Evolutionary conservation across 176 grass and related monocot genomes (phyloP).

Genomic region (Zea luxurians): DNA sequence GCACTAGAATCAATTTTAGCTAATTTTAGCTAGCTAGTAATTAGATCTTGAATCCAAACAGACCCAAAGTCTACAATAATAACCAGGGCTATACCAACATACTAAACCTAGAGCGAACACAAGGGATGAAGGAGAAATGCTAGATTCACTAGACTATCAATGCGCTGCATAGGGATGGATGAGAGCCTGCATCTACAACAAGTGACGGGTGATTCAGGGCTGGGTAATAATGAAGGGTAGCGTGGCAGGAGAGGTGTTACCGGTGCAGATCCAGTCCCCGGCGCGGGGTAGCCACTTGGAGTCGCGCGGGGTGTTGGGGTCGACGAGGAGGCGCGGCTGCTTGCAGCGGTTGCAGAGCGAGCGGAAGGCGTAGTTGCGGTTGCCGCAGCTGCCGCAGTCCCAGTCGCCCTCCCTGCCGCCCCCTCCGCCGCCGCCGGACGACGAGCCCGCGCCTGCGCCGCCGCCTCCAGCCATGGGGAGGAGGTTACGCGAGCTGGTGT

Average conservation of each 20-base stretch:
- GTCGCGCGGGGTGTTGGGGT: slow-evolving; percentile 74
- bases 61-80: background rate
- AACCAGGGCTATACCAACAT: background rate
- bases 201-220: background rate
- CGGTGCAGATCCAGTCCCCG: slow-evolving; percentile 97
- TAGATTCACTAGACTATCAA: background rate
- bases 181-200: background rate
- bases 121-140: background rate
- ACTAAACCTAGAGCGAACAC: background rate
- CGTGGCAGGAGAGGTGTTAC: slow-evolving; percentile 16
- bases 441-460: slow-evolving; percentile 33
- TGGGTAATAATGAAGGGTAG: background rate
- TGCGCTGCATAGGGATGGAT: background rate
- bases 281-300: slow-evolving; percentile 97
- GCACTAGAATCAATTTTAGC: background rate
- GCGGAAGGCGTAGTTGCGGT: slow-evolving; percentile 98
- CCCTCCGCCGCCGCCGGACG: slow-evolving; percentile 51
- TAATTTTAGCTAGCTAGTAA: background rate
- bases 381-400: slow-evolving; percentile 76
- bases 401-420: slow-evolving; percentile 90
- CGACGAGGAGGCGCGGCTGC: slow-evolving; percentile 85
- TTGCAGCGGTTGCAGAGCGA: slow-evolving; percentile 99
- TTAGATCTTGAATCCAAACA: background rate
- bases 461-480: slow-evolving; percentile 33
- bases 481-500: background rate